Conservation (phyloP, 2,329 filamentous ascomycete genomes). For the Claviceps sp. region DNA sequence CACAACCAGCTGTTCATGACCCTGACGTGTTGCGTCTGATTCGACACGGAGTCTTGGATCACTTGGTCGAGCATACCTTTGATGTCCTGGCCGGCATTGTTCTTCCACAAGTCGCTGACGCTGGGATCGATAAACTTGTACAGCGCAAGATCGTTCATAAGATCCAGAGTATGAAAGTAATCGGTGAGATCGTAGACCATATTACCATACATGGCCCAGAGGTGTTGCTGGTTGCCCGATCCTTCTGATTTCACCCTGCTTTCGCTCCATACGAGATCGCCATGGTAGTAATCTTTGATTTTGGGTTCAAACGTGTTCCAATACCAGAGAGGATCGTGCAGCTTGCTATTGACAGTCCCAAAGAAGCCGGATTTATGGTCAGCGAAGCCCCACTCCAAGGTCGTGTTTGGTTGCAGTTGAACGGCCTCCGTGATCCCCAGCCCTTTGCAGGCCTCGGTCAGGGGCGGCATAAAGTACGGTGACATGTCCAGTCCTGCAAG, state of each 20-base stretch:
- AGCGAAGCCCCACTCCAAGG: slow-evolving; percentile 39
- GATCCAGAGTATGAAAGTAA: slow-evolving; percentile 67
- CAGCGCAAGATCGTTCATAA: slow-evolving; percentile 35
- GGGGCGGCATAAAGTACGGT: slow-evolving; percentile 71
- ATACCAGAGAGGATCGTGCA: slow-evolving; percentile 67
- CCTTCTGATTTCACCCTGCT: slow-evolving; percentile 51
- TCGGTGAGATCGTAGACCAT: slow-evolving; percentile 81
- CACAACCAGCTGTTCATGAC: slow-evolving; percentile 62
- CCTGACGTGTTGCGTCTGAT: slow-evolving; percentile 33
- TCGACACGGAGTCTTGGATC: slow-evolving; percentile 33
- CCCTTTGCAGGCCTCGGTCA: slow-evolving; percentile 60
- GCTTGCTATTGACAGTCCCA: slow-evolving; percentile 40
- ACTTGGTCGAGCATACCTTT: slow-evolving; percentile 48
- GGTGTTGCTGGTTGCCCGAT: slow-evolving; percentile 43
- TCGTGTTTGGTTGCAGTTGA: slow-evolving; percentile 50
- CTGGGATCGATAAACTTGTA: slow-evolving; percentile 63
- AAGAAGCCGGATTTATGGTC: slow-evolving; percentile 57
- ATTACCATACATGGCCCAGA: slow-evolving; percentile 68
- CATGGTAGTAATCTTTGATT: slow-evolving; percentile 79
- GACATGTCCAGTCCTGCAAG: slow-evolving; percentile 71
- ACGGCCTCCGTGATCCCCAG: slow-evolving; percentile 49
- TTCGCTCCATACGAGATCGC: slow-evolving; percentile 62
- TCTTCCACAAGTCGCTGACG: slow-evolving; percentile 54
- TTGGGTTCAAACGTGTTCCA: slow-evolving; percentile 55
- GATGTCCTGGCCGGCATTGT: slow-evolving; percentile 70